Base-by-base conservation (phyloP, 2,329 filamentous ascomycete species). In the Epichloe baconii region DNA sequence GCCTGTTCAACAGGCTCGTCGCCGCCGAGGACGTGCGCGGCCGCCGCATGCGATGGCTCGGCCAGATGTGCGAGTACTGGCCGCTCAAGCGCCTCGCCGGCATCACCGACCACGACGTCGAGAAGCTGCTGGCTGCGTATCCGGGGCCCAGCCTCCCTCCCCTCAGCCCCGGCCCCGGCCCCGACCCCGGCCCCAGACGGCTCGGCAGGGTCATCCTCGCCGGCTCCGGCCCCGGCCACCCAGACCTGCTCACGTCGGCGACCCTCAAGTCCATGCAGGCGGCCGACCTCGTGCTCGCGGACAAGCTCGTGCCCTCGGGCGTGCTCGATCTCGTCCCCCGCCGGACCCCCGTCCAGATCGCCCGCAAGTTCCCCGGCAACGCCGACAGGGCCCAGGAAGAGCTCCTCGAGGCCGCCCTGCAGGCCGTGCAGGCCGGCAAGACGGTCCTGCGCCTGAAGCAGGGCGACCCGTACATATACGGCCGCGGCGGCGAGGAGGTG, bases 21-120 rank as follows among this genome's bases (percentile, higher is more conserved):
- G 11, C 17, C 2, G 5, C 31, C 17, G 36, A 14, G 7, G n/a
- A 17, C 61, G 70, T 78, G 1, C 88, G 88, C 63, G 89, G 79
- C 21, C 76, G 91, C 53, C 79, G 93, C 48, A 90, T 95, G 74
- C 80, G 93, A 52, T 98, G 93, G 93, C 74, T 98, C 1, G 81
- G 86, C 19, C 93, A 98, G 65, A 88, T 98, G 49, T 98, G 93
- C 75, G 93, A 98, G 71, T 98, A 98, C 69, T 98, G 93, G 93
- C 90, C 93, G 1, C 75, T 98, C 26, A 83, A 82, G 56, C 80
- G 86, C 17, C 77, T 98, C 1, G 88, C 89, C 7, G 75, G 77
- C 41, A 84, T 97, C 56, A 84, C 79, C 3, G 88, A 95, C 60
- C 76, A 77, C 8, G 90, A 97, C 58, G 82, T 96, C 6, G 80